A percentile compares a stretch with the other conserved stretches of the same genome.
phyloP scores from a whole-genome alignment of 2,329 filamentous ascomycete species.

The Colletotrichum chlorophyti region DNA sequence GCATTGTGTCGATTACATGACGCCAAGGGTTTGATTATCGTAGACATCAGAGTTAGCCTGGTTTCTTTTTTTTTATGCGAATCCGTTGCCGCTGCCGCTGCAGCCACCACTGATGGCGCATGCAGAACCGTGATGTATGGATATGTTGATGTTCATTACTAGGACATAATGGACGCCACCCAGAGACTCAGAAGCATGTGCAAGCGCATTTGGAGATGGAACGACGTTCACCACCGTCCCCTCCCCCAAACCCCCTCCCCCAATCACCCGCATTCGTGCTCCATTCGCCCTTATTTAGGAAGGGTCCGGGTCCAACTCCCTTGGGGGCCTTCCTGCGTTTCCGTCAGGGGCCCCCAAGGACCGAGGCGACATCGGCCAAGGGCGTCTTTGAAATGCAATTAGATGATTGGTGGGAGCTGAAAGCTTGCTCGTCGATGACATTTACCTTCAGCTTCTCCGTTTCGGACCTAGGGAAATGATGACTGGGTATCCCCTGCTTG shows the following conservation, averaged over 20 bases:
- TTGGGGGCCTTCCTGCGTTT: conserved; percentile 15
- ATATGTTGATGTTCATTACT: too few relatives aligned
- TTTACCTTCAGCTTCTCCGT: conserved; percentile 28
- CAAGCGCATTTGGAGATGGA: conserved; percentile 10
- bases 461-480: conserved; percentile 24
- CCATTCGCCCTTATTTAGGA: conserved; percentile 11
- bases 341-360: conserved; percentile 18
- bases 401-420: conserved; percentile 29
- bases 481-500: conserved; percentile 20
- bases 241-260: conserved; percentile 13
- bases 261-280: conserved; percentile 28
- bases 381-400: conserved; percentile 30
- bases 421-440: conserved; percentile 29
- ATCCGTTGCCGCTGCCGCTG: neutral
- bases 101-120: neutral
- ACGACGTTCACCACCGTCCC: conserved; percentile 10
- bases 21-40: neutral
- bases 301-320: conserved; percentile 27
- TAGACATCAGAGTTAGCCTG: too few relatives aligned
- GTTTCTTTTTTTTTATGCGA: neutral
- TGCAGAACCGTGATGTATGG: conserved; percentile 5
- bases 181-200: conserved; percentile 13
- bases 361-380: conserved; percentile 31
- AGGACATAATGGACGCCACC: neutral
- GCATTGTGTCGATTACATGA: conserved; percentile 13